Percentiles rank a stretch among this genome's conserved stretches.
phyloP scores from a whole-genome alignment of 768 basidiomycete species.

The Suillus clintonianus region DNA sequence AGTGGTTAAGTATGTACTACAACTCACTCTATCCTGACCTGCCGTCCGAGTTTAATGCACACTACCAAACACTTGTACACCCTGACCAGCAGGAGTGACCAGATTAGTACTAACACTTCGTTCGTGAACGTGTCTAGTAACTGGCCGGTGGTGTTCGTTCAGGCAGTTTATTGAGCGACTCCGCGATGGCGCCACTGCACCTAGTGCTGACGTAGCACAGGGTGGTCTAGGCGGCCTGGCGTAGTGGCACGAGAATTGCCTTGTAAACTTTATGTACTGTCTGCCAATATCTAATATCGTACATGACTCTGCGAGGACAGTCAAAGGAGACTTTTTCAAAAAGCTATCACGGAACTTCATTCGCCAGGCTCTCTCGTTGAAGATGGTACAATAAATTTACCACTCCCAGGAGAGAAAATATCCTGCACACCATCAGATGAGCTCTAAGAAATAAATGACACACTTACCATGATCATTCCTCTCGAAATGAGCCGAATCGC shows the following conservation, averaged over 20 bases:
- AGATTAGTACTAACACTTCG: conserved; percentile 53
- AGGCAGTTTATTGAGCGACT: conserved; percentile 54
- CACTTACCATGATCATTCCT: conserved; percentile 64
- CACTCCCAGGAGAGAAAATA: conserved; percentile 41
- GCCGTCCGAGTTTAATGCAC: no score
- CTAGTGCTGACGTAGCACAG: conserved; percentile 44
- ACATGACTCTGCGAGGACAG: not conserved
- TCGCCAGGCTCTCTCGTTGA: not conserved
- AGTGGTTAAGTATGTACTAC: conserved; percentile 45
- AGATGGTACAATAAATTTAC: conserved; percentile 33
- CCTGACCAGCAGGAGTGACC: conserved; percentile 57
- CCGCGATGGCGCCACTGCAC: conserved; percentile 55
- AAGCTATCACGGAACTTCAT: not conserved
- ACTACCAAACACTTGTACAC: conserved; percentile 54
- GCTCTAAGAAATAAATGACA: not conserved
- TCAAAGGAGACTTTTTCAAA: not conserved
- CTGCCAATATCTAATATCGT: not conserved
- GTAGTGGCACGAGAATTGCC: no score
- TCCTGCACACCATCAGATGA: conserved; percentile 32
- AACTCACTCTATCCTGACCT: conserved; percentile 58
- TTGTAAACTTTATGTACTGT: not conserved
- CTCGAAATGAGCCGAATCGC: conserved; percentile 59
- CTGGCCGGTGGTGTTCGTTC: conserved; percentile 47
- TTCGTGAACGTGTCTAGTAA: conserved; percentile 58
- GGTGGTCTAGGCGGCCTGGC: conserved; percentile 71